Percentiles rank a stretch among this genome's conserved stretches.
These are phyloP conservation scores for Thalassiosira hispida DNA, from an alignment of 352 stramenopile species.

Conservation along the genomic window DNA sequence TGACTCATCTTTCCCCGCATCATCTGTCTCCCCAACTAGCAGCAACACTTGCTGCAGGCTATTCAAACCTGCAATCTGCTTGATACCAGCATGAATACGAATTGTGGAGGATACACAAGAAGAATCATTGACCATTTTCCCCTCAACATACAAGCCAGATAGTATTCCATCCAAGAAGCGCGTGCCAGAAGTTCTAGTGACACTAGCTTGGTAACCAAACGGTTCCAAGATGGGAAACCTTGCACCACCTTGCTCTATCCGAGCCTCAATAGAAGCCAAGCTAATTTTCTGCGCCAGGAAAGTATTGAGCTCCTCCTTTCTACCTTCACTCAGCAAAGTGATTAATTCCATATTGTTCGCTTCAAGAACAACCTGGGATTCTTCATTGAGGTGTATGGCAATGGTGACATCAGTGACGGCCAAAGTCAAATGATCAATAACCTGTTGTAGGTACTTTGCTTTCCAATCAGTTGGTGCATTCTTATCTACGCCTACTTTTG, in stretches of 20 bases:
- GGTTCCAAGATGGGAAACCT: slow-evolving; percentile 6
- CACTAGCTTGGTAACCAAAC: slow-evolving; percentile 22
- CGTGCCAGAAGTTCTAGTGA: slow-evolving; percentile 16
- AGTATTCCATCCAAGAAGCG: slow-evolving; percentile 28
- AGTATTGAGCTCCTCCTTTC: background rate
- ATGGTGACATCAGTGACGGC: slow-evolving; percentile 5
- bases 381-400: slow-evolving; percentile 11
- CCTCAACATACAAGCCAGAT: slow-evolving; percentile 20
- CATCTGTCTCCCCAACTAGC: background rate
- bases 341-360: slow-evolving; percentile 16
- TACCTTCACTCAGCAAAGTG: background rate
- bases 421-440: slow-evolving; percentile 30
- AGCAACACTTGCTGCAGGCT: slow-evolving; percentile 15
- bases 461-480: slow-evolving; percentile 2
- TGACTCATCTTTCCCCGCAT: background rate
- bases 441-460: slow-evolving; percentile 25
- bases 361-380: slow-evolving; percentile 7
- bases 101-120: background rate
- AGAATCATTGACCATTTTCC: background rate
- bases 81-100: slow-evolving; percentile 13
- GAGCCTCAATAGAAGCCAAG: slow-evolving; percentile 7
- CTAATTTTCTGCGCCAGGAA: slow-evolving; percentile 6
- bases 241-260: background rate
- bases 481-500: background rate
- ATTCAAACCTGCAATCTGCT: slow-evolving; percentile 18